Conservation (phyloP, 768 basidiomycete species). For the Tulasnella calospora region DNA sequence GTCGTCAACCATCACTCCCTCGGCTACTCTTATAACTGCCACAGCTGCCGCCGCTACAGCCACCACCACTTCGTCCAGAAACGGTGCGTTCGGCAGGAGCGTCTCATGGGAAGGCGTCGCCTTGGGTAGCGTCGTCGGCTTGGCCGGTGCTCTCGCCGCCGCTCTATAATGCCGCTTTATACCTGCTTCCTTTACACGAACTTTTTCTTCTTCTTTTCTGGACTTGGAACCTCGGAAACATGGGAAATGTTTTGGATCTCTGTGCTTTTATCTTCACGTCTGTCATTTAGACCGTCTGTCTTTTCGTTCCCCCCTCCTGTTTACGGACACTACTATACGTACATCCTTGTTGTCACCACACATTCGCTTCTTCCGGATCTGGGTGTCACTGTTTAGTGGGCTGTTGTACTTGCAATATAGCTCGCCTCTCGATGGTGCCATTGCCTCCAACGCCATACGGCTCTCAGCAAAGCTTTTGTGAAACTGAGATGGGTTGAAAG, state of each 20-base stretch:
- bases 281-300: not conserved
- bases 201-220: not conserved
- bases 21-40: conserved; percentile 13
- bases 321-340: not conserved
- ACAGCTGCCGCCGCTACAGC: not conserved
- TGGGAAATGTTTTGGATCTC: not conserved
- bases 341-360: not conserved
- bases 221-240: not conserved
- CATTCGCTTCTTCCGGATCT: not conserved
- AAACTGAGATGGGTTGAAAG: not conserved
- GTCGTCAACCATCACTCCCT: conserved; percentile 27
- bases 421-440: conserved; percentile 1
- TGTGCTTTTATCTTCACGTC: not conserved
- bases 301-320: not conserved
- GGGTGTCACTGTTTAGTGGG: not conserved
- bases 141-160: not conserved
- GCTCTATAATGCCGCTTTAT: not conserved
- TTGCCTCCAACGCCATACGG: not conserved
- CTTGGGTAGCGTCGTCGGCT: not conserved
- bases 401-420: not conserved
- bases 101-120: not conserved
- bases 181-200: not conserved
- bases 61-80: not conserved
- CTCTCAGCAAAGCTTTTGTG: not conserved
- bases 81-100: not conserved